Conservation (phyloP, 176 grass and related monocot species). For the Musa acuminata region DNA sequence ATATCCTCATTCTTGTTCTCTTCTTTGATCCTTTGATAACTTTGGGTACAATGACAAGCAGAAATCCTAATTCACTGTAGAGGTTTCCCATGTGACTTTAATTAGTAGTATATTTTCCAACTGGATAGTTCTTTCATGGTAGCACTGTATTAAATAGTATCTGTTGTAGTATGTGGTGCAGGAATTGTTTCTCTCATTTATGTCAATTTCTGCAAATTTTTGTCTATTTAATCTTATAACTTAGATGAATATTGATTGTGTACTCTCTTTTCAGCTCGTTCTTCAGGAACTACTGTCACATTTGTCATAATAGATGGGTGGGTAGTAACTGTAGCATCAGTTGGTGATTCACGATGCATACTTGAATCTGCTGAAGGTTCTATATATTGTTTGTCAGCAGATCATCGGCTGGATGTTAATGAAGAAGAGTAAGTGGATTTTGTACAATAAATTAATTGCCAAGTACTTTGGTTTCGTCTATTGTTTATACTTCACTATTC, state of each 20-base stretch:
- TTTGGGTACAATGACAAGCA: no score
- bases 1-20: no score
- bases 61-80: no score
- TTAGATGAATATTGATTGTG: background rate
- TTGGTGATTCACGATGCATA: conserved; percentile 87
- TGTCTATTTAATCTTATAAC: background rate
- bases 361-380: conserved; percentile 81
- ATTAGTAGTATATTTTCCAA: no score
- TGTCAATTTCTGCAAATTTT: background rate
- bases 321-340: conserved; percentile 85
- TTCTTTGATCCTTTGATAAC: no score
- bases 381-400: conserved; percentile 61
- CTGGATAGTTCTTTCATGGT: no score
- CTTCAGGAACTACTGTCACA: conserved; percentile 82
- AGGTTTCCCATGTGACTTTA: no score
- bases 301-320: conserved; percentile 92
- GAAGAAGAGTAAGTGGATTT: conserved; percentile 58
- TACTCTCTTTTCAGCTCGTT: conserved; percentile 36
- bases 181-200: background rate
- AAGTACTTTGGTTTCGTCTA: background rate
- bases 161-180: no score
- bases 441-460: conserved; percentile 1
- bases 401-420: conserved; percentile 84
- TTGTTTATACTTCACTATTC: background rate
- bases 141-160: no score